phyloP scores from a whole-genome alignment of 2,329 filamentous ascomycete genomes.

The Alternaria sp. region DNA sequence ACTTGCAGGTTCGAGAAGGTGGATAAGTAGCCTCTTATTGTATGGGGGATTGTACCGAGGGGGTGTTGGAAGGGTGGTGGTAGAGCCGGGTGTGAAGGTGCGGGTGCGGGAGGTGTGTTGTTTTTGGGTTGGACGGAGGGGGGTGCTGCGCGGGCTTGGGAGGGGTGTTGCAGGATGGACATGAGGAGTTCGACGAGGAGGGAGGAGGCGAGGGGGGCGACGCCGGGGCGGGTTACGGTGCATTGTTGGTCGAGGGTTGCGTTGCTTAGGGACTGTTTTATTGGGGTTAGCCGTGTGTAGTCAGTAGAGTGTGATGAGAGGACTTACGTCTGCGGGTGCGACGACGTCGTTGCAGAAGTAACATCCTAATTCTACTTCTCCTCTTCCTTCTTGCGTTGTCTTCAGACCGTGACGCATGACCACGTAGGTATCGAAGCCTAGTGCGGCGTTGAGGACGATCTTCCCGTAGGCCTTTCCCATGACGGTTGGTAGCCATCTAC shows the following conservation, averaged over 20 bases:
- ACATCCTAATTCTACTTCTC: slow-evolving; percentile 78
- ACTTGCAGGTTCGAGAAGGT: slow-evolving; percentile 77
- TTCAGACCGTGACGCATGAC: slow-evolving; percentile 92
- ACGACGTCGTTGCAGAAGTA: slow-evolving; percentile 99
- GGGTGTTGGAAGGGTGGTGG: slow-evolving; percentile 61
- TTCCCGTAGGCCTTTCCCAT: slow-evolving; percentile 94
- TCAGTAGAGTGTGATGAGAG: neutral
- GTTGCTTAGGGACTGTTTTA: slow-evolving; percentile 80
- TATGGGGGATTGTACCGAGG: slow-evolving; percentile 75
- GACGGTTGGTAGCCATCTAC: slow-evolving; percentile 91
- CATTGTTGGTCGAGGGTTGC: slow-evolving; percentile 97
- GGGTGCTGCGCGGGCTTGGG: slow-evolving; percentile 40
- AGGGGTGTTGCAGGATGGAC: slow-evolving; percentile 76
- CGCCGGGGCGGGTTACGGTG: slow-evolving; percentile 91
- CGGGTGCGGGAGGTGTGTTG: slow-evolving; percentile 10
- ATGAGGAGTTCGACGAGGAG: slow-evolving; percentile 88
- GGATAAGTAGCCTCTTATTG: slow-evolving; percentile 77
- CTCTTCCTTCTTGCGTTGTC: slow-evolving; percentile 53
- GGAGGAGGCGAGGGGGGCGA: slow-evolving; percentile 90
- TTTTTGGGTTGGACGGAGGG: slow-evolving; percentile 12
- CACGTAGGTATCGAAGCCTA: slow-evolving; percentile 96
- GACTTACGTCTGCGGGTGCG: slow-evolving; percentile 84
- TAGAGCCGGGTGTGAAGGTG: slow-evolving; percentile 31
- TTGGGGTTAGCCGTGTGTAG: neutral
- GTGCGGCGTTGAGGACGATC: slow-evolving; percentile 93